Evolutionary conservation across 345 rosid species (phyloP).

Genomic region (Pistacia vera): DNA sequence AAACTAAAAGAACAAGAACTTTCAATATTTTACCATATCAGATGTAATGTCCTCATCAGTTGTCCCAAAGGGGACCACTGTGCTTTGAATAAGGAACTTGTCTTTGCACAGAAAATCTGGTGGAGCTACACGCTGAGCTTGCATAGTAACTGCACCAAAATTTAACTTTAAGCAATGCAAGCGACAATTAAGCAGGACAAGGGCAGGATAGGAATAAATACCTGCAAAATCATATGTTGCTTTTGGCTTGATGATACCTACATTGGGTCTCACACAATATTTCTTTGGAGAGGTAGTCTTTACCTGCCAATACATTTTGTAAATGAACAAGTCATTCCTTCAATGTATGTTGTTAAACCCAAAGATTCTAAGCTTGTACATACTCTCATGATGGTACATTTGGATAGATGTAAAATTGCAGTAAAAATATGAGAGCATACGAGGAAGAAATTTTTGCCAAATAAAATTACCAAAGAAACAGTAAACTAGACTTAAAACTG

Average conservation of each 20-base stretch:
- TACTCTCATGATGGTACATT: neutral
- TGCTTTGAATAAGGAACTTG: slow-evolving; percentile 61
- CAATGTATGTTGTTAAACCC: neutral
- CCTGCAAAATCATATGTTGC: slow-evolving; percentile 45
- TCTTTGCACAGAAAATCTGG: slow-evolving; percentile 58
- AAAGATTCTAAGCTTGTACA: neutral
- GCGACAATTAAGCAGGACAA: neutral
- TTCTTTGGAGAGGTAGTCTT: slow-evolving; percentile 64
- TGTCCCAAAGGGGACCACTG: slow-evolving; percentile 43
- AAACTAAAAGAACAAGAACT: neutral
- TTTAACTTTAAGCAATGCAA: slow-evolving; percentile 6
- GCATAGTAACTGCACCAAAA: slow-evolving; percentile 50
- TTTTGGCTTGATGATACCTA: slow-evolving; percentile 50
- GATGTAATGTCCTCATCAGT: slow-evolving; percentile 48
- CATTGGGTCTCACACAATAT: slow-evolving; percentile 57
- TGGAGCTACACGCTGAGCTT: slow-evolving; percentile 49
- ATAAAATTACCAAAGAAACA: neutral
- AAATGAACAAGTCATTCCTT: neutral
- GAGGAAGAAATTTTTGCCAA: too few relatives aligned
- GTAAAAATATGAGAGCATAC: neutral
- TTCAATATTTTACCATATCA: slow-evolving; percentile 28
- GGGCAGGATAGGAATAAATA: neutral
- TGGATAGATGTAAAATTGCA: neutral
- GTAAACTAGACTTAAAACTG: neutral
- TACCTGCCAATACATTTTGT: slow-evolving; percentile 32